Evolutionary conservation across 345 rosid genomes (phyloP), one percentile per base, ranked within the genome.

Genomic region (Eucalyptus virginea): DNA sequence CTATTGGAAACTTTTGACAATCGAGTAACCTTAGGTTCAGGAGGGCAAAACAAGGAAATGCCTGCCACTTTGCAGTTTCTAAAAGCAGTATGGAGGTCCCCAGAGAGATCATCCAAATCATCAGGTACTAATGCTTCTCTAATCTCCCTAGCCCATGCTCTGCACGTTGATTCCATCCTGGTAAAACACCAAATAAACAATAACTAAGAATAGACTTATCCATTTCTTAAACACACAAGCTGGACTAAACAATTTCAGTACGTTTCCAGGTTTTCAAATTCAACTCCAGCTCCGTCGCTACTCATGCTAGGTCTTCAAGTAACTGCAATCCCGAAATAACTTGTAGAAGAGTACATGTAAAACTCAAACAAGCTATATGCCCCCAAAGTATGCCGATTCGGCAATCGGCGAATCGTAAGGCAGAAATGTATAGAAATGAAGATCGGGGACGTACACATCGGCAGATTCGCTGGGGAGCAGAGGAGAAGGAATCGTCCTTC

Each of bases 31-130:
- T 58, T 11, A 86, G 9, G 48, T 32, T 50, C 45, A 49, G 60
- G 21, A 24, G 9, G 23, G 88, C 50, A 17, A 87, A 62, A 48
- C 17, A 34, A 30, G 40, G 62, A 44, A 45, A 9, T 69, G 96
- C 99, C 98, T 97, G 99, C 98, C 98, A 97, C 91, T 97, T 97
- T 69, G 99, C 96, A 24, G 99, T 96, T 88, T 97, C 98, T 88
- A 97, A 87, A 88, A 88, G 99, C 93, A 32, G 96, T 94, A 89
- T 95, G 98, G 19, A 97, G 96, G 88, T 97, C 96, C 89, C 95
- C 91, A 65, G 93, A 94, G 87, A 94, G 93, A 56, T 95, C 92
- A 88, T 92, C 88, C 87, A 95, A 94, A 81, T 92, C 90, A 34
- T 89, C 93, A 9, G 89, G 85, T 21, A 81, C 48, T 69, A 89